Percentiles rank a stretch among this genome's conserved stretches.
These are phyloP conservation scores for Hymenochaete sp. DNA, from an alignment of 1,284 basidiomycete species.

Conservation along the genomic window DNA sequence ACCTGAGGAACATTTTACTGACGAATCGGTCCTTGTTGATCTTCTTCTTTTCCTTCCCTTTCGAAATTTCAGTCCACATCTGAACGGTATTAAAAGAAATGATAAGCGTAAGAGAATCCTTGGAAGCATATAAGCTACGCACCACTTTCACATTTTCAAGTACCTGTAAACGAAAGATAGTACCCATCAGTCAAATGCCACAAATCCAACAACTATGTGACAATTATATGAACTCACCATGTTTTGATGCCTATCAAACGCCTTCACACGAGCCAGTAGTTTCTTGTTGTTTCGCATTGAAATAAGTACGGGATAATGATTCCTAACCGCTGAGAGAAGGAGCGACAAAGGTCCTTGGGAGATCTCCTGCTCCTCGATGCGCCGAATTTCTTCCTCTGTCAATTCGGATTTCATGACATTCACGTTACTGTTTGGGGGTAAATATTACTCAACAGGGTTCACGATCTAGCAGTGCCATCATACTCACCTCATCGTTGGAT, in stretches of 20 bases:
- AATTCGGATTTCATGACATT: constrained; percentile 96
- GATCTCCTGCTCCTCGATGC: constrained; percentile 95
- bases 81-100: constrained; percentile 26
- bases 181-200: not conserved
- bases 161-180: constrained; percentile 43
- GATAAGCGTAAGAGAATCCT: not conserved
- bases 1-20: constrained; percentile 94
- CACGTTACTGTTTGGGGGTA: constrained; percentile 86
- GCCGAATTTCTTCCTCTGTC: constrained; percentile 91
- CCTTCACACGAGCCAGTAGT: constrained; percentile 93
- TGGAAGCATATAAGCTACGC: constrained; percentile 18
- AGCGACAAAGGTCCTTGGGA: constrained; percentile 97
- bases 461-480: too few species aligned
- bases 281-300: constrained; percentile 99
- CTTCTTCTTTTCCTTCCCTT: constrained; percentile 97
- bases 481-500: constrained; percentile 19
- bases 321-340: constrained; percentile 94
- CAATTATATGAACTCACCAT: constrained; percentile 63
- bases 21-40: constrained; percentile 99
- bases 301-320: constrained; percentile 96
- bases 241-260: constrained; percentile 97
- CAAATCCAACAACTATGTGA: not conserved
- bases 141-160: constrained; percentile 96
- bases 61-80: constrained; percentile 99
- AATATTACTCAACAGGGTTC: too few species aligned